A percentile compares a stretch with the other conserved stretches of the same genome.
These are phyloP conservation scores for Achaetomiella virescens DNA, from an alignment of 495 filamentous ascomycete genomes.

Conservation along the genomic window DNA sequence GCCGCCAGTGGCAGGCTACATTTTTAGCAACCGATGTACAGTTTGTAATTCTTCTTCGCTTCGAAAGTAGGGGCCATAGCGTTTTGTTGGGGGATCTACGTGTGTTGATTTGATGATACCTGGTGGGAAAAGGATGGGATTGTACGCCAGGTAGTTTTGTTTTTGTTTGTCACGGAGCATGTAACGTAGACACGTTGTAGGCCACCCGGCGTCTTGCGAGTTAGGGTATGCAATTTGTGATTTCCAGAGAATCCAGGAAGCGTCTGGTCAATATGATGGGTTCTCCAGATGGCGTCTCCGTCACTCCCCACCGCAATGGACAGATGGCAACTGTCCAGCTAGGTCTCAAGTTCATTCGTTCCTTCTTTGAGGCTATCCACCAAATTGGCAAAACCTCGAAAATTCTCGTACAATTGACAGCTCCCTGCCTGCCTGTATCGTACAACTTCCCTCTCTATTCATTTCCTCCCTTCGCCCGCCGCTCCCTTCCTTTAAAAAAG, in stretches of 20 bases:
- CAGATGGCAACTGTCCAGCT: no score
- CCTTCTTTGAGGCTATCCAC: no score
- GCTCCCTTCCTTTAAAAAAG: background rate
- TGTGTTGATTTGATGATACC: slow-evolving; percentile 12
- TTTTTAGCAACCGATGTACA: background rate
- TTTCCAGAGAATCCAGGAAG: background rate
- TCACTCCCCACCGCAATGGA: no score
- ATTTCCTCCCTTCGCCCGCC: background rate
- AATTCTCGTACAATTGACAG: background rate
- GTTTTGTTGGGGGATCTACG: slow-evolving; percentile 6
- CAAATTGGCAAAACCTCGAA: no score
- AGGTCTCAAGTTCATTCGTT: no score
- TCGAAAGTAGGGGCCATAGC: background rate
- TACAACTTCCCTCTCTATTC: background rate
- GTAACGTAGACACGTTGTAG: slow-evolving; percentile 10
- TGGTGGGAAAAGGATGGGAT: slow-evolving; percentile 8
- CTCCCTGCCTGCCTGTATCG: background rate
- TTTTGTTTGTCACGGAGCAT: slow-evolving; percentile 3
- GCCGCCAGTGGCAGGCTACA: slow-evolving; percentile 1
- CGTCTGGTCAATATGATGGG: no score
- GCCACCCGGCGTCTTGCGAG: slow-evolving; percentile 7
- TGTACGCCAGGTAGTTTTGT: slow-evolving; percentile 3
- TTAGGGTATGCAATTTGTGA: slow-evolving; percentile 4
- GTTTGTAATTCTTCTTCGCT: slow-evolving; percentile 11
- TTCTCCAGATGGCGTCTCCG: no score